A percentile compares a stretch with the other conserved stretches of the same genome.
These are phyloP conservation scores for Cladorrhinum sp. DNA, from an alignment of 2,329 filamentous ascomycete species.

Conservation along the genomic window DNA sequence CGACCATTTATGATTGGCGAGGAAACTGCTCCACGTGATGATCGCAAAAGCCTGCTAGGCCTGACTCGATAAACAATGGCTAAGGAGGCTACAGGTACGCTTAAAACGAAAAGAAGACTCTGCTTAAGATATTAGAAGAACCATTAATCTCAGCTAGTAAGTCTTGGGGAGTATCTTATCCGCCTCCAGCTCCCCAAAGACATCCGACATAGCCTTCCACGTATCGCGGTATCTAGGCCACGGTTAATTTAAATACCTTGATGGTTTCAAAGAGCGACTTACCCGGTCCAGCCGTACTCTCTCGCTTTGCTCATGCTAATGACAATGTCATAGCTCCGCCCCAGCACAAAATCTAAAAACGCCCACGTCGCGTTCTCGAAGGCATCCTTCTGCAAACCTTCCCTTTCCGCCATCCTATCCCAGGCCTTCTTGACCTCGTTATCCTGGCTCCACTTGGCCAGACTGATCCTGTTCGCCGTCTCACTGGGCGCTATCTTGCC, in stretches of 20 bases:
- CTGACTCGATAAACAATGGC: no score
- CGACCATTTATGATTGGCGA: no score
- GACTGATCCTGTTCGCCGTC: conserved; percentile 39
- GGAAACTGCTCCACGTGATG: no score
- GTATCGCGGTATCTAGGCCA: conserved; percentile 30
- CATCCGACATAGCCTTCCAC: conserved; percentile 30
- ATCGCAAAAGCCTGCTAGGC: no score
- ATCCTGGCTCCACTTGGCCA: conserved; percentile 40
- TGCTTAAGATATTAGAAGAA: no score
- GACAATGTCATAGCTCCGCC: conserved; percentile 39
- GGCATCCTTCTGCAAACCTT: conserved; percentile 36
- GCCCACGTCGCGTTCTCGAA: conserved; percentile 43
- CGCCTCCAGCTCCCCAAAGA: conserved; percentile 29
- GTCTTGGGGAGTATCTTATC: conserved; percentile 27
- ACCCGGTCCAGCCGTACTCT: conserved; percentile 41
- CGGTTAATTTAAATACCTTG: conserved; percentile 1
- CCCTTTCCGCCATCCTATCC: conserved; percentile 37
- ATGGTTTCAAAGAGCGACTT: conserved; percentile 7
- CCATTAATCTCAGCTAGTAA: conserved; percentile 1
- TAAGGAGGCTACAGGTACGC: no score
- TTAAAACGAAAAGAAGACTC: no score
- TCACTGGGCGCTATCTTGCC: conserved; percentile 28
- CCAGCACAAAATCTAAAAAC: conserved; percentile 43
- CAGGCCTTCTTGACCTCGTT: conserved; percentile 39
- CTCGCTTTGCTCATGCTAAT: conserved; percentile 45